These are phyloP conservation scores for Penicillium nordicum DNA, from an alignment of 2,329 filamentous ascomycete genomes.

Conservation along the genomic window DNA sequence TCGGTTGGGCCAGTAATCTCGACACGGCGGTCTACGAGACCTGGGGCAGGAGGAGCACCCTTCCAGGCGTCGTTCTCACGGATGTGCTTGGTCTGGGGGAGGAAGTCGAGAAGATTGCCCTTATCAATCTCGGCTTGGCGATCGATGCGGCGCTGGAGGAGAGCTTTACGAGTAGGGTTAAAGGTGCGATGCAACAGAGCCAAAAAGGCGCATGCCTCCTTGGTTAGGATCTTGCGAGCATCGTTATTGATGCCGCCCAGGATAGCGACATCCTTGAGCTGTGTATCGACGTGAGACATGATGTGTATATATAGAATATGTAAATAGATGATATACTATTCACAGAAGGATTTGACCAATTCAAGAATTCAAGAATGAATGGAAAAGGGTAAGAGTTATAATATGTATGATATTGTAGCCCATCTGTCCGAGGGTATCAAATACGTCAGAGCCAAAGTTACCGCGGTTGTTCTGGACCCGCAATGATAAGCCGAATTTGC, in stretches of 20 bases:
- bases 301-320: background rate
- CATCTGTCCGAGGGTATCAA: constrained; percentile 22
- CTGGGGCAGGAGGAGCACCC: constrained; percentile 85
- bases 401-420: constrained; percentile 6
- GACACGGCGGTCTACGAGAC: constrained; percentile 85
- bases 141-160: constrained; percentile 79
- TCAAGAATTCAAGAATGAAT: too few species aligned
- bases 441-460: constrained; percentile 21
- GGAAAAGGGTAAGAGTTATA: too few species aligned
- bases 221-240: constrained; percentile 86
- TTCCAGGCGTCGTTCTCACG: constrained; percentile 93
- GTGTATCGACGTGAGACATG: constrained; percentile 69
- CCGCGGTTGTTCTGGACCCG: constrained; percentile 20
- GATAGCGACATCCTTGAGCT: constrained; percentile 85
- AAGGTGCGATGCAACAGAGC: constrained; percentile 93
- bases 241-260: constrained; percentile 73
- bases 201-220: constrained; percentile 85
- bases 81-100: constrained; percentile 92
- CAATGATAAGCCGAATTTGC: constrained; percentile 9
- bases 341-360: too few species aligned
- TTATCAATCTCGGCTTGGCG: constrained; percentile 92
- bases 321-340: background rate
- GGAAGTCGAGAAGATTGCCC: constrained; percentile 84
- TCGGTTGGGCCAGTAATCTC: constrained; percentile 98
- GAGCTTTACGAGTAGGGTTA: constrained; percentile 79